Evolutionary conservation across 2,329 filamentous ascomycete species (phyloP).

Genomic region (Colletotrichum sidae): DNA sequence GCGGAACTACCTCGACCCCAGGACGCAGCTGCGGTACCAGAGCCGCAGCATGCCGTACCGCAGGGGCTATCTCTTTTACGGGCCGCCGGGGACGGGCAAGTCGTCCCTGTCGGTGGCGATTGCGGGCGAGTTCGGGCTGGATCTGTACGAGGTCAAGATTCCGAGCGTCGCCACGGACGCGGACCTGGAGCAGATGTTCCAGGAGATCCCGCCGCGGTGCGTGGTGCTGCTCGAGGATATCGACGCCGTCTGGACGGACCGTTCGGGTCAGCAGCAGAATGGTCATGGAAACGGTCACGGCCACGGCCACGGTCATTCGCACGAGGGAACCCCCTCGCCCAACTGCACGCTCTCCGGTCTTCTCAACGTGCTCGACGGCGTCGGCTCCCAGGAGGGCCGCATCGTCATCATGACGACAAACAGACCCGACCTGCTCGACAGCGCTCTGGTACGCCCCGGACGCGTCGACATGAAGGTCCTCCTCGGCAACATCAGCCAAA

Average conservation of each 20-base stretch:
- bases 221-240: slow-evolving; percentile 68
- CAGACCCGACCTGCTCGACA: slow-evolving; percentile 71
- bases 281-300: slow-evolving; percentile 24
- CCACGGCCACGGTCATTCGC: slow-evolving; percentile 28
- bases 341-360: slow-evolving; percentile 71
- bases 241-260: slow-evolving; percentile 54
- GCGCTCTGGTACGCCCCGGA: slow-evolving; percentile 73
- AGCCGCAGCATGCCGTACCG: slow-evolving; percentile 61
- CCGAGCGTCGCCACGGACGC: slow-evolving; percentile 63
- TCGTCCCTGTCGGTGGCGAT: slow-evolving; percentile 66
- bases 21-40: slow-evolving; percentile 68
- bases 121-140: slow-evolving; percentile 62
- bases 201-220: slow-evolving; percentile 63
- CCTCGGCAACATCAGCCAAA: slow-evolving; percentile 62
- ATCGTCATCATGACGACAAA: slow-evolving; percentile 83
- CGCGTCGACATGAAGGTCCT: slow-evolving; percentile 73
- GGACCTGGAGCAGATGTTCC: slow-evolving; percentile 62
- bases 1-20: slow-evolving; percentile 62
- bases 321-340: slow-evolving; percentile 27
- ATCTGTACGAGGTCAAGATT: slow-evolving; percentile 62
- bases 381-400: slow-evolving; percentile 75
- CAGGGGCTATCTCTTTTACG: slow-evolving; percentile 72
- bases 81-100: slow-evolving; percentile 72
- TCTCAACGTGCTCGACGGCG: slow-evolving; percentile 77
- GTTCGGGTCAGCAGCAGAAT: slow-evolving; percentile 20